Base-by-base conservation (phyloP, 495 filamentous ascomycete species). In the Penicillium canariense region DNA sequence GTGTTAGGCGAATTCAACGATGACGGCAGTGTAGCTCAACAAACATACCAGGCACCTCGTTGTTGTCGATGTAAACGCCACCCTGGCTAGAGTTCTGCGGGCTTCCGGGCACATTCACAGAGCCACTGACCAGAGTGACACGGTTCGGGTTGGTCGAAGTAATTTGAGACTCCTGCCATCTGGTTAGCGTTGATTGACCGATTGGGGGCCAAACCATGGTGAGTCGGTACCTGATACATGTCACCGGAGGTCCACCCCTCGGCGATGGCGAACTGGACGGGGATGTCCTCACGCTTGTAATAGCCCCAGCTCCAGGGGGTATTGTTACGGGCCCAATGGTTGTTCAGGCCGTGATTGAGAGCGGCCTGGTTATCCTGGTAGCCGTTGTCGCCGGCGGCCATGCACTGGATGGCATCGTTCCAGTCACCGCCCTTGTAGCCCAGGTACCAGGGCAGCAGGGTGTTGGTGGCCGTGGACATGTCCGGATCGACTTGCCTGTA, bases 301-400 rank as follows among this genome's bases (percentile, higher is more conserved):
- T 81, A 75, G 1, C 78, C 77, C 75, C 77, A 80, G 50, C 73
- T 77, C 73, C 73, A 81, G 0, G 80, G 77, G 0, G 78, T 83
- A 51, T 83, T 81, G 42, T 76, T 75, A 1, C 63, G 61, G 0
- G 77, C 77, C 80, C 80, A 83, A 18, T 74, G 66, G 23, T 81
- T 74, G 63, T 83, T 83, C 30, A 77, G 50, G 5, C 66, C 80
- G 8, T 72, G 60, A 53, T 81, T 81, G 18, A 78, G 58, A 17
- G 79, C 72, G 5, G 69, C 73, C 39, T 83, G 80, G 50, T 81
- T 83, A 14, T 71, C 68, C 20, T 72, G 34, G 64, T 80, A 82
- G 31, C 76, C 72, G 52, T 82, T 82, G 48, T 61, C 60, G 8
- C 80, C 79, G 27, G 78, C 77, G 5, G 65, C 60, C 72, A 82